These are phyloP conservation scores for Populus tremula DNA, from an alignment of 345 rosid genomes.

Conservation along the genomic window DNA sequence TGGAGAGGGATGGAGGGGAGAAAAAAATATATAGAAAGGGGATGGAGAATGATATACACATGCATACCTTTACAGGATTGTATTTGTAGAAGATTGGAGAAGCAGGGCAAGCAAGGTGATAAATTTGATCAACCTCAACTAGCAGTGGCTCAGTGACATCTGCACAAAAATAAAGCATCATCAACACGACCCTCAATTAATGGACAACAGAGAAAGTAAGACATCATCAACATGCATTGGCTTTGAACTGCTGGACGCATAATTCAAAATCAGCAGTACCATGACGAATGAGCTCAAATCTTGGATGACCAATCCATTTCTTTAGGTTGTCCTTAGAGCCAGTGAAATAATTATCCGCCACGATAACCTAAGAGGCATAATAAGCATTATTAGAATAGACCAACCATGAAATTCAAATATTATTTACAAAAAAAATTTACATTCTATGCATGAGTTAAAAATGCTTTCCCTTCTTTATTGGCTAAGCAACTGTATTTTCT, in stretches of 20 bases:
- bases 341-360: slow-evolving; percentile 86
- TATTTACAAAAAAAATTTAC: not conserved
- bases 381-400: not conserved
- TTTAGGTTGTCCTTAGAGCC: slow-evolving; percentile 87
- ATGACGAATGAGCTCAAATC: slow-evolving; percentile 95
- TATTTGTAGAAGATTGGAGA: slow-evolving; percentile 96
- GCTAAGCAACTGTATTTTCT: not conserved
- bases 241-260: not conserved
- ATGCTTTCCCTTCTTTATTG: not conserved
- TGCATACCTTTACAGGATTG: slow-evolving; percentile 89
- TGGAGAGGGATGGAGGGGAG: not conserved
- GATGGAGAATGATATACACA: not conserved
- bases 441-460: not conserved
- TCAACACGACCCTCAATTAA: not conserved
- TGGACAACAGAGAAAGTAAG: not conserved
- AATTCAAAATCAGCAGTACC: slow-evolving; percentile 40
- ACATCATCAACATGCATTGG: not conserved
- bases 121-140: slow-evolving; percentile 84
- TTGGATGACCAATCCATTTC: slow-evolving; percentile 95
- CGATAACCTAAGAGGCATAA: slow-evolving; percentile 52
- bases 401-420: not conserved
- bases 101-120: slow-evolving; percentile 97
- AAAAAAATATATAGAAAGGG: not conserved
- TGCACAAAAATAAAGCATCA: slow-evolving; percentile 15
- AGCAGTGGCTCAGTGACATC: slow-evolving; percentile 93